Base-by-base conservation (phyloP, 2,329 filamentous ascomycete species). In the Xylaria sp. region DNA sequence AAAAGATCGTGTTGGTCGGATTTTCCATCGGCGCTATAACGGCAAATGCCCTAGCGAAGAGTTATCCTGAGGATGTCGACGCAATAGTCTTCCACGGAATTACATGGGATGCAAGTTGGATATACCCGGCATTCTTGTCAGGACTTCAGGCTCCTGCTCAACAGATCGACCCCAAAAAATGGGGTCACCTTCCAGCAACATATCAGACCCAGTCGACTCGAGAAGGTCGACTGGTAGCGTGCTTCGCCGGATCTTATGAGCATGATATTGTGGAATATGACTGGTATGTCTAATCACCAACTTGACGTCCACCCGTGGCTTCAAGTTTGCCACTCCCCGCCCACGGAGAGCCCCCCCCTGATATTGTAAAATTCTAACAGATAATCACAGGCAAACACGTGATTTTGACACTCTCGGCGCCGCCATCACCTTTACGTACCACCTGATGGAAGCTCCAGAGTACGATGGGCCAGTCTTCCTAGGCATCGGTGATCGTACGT, bases 391-490 rank as follows among this genome's bases (percentile, higher is more conserved):
- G 57, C 54, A 35, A 33, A 51, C 27, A 10, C 58, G 64, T 10
- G 66, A 68, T 51, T 53, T 67, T n/a, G 64, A 66, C 25, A 68
- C 66, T 6, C 47, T 68, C 21, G 66, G 66, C 6, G 54, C 60
- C 15, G 64, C 66, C 21, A 60, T 68, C 49, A 63, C 66, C 2
- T 67, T 68, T 40, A 60, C 61, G 7, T 68, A 54, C 47, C 66
- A 67, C 47, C 49, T 67, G 1, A 62, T 65, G 11, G 54, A 60
- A 46, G 64, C 64, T 9, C 58, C 53, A 6, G 21, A 58, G n/a
- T 67, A 60, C 31, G n/a, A 44, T 3, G 63, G 63, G 3, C 66
- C 66, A 17, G 64, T 67, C 8, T 67, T 68, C 58, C 41, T 68
- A 4, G 66, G 64, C 11, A 62, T 67, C 40, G 64, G 66, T 17